Percentiles rank a stretch among this genome's conserved stretches.
Evolutionary conservation across 192 early-diverging fungal species (phyloP).

Genomic region (Fimicolochytrium jonesii): DNA sequence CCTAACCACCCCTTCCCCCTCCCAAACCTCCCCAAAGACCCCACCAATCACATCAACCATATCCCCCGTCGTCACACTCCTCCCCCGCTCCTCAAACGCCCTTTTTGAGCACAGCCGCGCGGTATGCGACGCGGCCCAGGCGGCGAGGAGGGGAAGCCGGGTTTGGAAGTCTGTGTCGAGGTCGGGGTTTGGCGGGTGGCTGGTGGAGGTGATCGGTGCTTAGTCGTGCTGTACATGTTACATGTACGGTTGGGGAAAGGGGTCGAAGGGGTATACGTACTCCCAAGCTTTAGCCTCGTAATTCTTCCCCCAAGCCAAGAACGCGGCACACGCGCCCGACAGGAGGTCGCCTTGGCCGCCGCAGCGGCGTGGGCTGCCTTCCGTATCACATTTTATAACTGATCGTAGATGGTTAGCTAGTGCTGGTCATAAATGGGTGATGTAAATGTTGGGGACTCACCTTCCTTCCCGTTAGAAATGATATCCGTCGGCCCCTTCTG

Average conservation of each 20-base stretch:
- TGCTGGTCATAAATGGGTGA: not conserved
- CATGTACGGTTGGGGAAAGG: no score
- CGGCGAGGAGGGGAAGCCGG: constrained; percentile 52
- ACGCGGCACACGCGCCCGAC: constrained; percentile 76
- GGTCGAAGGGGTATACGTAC: no score
- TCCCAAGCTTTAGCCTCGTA: constrained; percentile 60
- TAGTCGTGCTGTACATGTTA: no score
- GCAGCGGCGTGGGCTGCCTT: constrained; percentile 76
- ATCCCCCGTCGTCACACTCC: constrained; percentile 58
- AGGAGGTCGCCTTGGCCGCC: constrained; percentile 97
- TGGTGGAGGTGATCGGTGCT: no score
- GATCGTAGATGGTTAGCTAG: no score
- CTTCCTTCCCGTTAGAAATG: constrained; percentile 66
- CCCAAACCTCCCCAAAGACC: no score
- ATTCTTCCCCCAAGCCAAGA: constrained; percentile 74
- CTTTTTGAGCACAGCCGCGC: constrained; percentile 46
- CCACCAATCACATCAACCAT: constrained; percentile 59
- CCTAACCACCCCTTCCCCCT: no score
- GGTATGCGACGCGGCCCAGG: constrained; percentile 61
- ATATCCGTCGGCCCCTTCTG: constrained; percentile 74
- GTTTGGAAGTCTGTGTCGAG: constrained; percentile 8
- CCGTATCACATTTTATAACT: constrained; percentile 58
- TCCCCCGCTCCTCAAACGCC: constrained; percentile 59
- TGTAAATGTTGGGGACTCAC: constrained; percentile 25
- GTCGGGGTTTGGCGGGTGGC: constrained; percentile 8